Evolutionary conservation across 768 basidiomycete genomes (phyloP), one percentile per base, ranked within the genome.

Genomic region (Rubroboletus satanas): DNA sequence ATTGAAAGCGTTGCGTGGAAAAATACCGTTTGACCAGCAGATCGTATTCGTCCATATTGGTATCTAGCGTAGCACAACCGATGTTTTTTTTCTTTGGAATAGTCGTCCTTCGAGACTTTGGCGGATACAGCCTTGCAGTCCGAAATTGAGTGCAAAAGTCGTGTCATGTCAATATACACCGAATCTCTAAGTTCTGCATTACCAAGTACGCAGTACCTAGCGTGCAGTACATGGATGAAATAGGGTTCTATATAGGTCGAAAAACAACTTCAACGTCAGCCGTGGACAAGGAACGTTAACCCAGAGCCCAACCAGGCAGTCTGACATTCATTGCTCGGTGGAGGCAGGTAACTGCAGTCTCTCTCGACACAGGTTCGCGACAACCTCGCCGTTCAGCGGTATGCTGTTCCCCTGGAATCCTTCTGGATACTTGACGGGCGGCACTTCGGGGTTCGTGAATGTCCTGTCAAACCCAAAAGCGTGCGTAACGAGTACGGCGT

Each of bases 331-430:
- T 3, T 49, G 31, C 10, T 29, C 18, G 9, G 38, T 8, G 11
- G 58, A n/a, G 14, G 33, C 31, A 8, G 49, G 7, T 12, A 65
- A 46, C 43, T 54, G 51, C 17, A 90, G 69, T 44, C 85, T 75
- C 55, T 85, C 79, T 9, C 78, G 65, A 58, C 81, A 83, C 18
- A 90, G 62, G 10, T 75, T 74, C 5, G 85, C 87, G 5, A 93
- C 88, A 0, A 75, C 75, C 37, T 75, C 78, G 7, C 85, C 90
- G 67, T 93, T 82, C 31, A 97, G 78, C 3, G 93, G 93, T 55
- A 97, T 97, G 12, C 76, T 79, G 67, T 89, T 93, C 73, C 93
- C 80, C 63, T 86, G 88, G 74, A 97, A 97, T n/a, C 90, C 94
- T 38, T 87, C 82, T 0, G 92, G 91, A 61, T 95, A 93, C 18